Percentiles rank a stretch among this genome's conserved stretches.
Evolutionary conservation across 176 grass and related monocot species (phyloP).

Genomic region (Carex parvula): DNA sequence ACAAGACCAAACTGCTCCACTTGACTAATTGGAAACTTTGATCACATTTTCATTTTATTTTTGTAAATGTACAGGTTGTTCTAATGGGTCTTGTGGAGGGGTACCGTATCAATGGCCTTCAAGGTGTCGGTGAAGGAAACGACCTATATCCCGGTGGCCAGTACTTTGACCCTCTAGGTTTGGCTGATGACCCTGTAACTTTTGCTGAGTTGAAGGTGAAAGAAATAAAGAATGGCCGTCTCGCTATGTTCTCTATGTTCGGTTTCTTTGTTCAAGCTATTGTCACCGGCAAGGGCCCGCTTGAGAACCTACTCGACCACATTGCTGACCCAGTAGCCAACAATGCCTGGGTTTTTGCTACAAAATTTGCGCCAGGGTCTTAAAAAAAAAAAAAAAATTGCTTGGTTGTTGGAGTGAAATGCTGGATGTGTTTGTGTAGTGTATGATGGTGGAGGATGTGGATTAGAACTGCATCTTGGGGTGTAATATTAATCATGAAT

Average conservation of each 20-base stretch:
- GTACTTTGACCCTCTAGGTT: conserved; percentile 85
- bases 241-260: conserved; percentile 98
- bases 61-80: conserved; percentile 34
- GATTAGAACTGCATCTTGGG: conserved; percentile 29
- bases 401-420: not conserved
- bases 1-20: not conserved
- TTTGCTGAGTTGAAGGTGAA: conserved; percentile 95
- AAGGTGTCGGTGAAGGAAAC: conserved; percentile 85
- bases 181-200: conserved; percentile 74
- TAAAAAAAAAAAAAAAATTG: conserved; percentile 15
- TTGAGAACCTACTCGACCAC: conserved; percentile 96
- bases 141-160: conserved; percentile 89
- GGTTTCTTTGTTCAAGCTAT: conserved; percentile 94
- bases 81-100: conserved; percentile 96
- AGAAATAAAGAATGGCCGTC: conserved; percentile 93
- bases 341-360: conserved; percentile 95
- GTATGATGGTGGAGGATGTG: conserved; percentile 22
- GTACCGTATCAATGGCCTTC: conserved; percentile 83
- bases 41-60: not conserved
- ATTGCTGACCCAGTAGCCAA: conserved; percentile 82
- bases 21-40: not conserved
- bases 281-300: conserved; percentile 80
- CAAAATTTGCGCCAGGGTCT: conserved; percentile 80
- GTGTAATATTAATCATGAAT: conserved; percentile 28
- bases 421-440: conserved; percentile 26